Conservation (phyloP, 345 rosid genomes). For the Schrenkiella parvula region DNA sequence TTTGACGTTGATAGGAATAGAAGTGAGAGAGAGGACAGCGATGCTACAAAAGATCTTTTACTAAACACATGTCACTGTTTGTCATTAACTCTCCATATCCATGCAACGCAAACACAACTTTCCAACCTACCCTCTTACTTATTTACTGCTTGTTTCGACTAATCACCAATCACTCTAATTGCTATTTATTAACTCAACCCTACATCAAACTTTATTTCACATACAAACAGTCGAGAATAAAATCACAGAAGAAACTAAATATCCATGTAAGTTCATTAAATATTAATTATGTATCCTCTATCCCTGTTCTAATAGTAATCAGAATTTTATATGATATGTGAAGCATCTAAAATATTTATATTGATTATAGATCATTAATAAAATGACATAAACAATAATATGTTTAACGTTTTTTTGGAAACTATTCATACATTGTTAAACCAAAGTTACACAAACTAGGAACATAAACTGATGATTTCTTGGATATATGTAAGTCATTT, state of each 20-base stretch:
- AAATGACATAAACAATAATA: too few species aligned
- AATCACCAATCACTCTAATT: conserved; percentile 1
- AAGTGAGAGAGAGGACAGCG: conserved; percentile 13
- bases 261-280: too few species aligned
- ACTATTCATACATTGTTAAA: too few species aligned
- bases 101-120: conserved; percentile 1
- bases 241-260: background rate
- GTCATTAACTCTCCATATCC: conserved; percentile 5
- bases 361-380: too few species aligned
- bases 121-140: background rate
- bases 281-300: background rate
- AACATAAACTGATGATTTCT: too few species aligned
- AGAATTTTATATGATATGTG: too few species aligned
- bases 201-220: background rate
- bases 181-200: background rate
- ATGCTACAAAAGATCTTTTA: conserved; percentile 25
- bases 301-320: too few species aligned
- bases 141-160: background rate
- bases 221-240: background rate
- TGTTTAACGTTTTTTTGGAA: too few species aligned
- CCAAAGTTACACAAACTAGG: too few species aligned
- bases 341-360: too few species aligned
- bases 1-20: conserved; percentile 9
- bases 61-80: conserved; percentile 25
- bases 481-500: too few species aligned